Conservation (phyloP, 192 early-diverging fungal species). For the Coemansia sp. region DNA sequence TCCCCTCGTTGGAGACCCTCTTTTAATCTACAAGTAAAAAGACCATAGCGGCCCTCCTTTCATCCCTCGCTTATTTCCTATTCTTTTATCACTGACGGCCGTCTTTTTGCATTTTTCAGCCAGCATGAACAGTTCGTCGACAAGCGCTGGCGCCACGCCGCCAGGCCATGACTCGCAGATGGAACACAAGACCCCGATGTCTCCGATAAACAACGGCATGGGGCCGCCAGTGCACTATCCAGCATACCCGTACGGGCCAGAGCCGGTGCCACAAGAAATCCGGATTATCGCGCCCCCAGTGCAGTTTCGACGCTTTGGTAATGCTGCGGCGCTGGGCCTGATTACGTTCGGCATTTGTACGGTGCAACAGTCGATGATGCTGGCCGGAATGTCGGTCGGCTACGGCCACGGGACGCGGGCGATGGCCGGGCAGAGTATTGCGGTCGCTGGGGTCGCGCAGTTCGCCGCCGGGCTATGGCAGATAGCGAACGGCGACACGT, state of each 20-base stretch:
- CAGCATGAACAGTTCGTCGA: neutral
- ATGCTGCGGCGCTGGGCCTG: constrained; percentile 41
- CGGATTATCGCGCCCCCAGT: constrained; percentile 42
- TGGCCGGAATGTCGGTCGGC: constrained; percentile 43
- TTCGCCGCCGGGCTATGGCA: constrained; percentile 42
- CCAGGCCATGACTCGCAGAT: neutral
- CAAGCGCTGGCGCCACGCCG: neutral
- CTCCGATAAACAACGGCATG: neutral
- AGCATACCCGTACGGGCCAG: constrained; percentile 5
- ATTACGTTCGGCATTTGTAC: constrained; percentile 50
- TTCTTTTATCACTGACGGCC: neutral
- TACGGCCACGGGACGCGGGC: constrained; percentile 32
- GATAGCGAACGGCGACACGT: constrained; percentile 51
- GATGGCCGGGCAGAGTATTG: constrained; percentile 33
- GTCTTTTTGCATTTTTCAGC: too few relatives aligned
- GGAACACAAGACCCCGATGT: neutral
- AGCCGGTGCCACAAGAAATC: constrained; percentile 22
- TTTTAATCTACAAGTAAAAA: neutral
- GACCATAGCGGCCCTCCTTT: neutral
- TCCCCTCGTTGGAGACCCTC: neutral
- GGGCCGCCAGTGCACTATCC: constrained; percentile 4
- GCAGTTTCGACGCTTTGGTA: constrained; percentile 51
- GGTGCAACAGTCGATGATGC: constrained; percentile 47
- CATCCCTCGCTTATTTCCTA: neutral
- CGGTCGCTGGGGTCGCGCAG: constrained; percentile 42